Percentiles rank a stretch among this genome's conserved stretches.
These are phyloP conservation scores for Zizania latifolia DNA, from an alignment of 176 grass and related monocot genomes.

Conservation along the genomic window DNA sequence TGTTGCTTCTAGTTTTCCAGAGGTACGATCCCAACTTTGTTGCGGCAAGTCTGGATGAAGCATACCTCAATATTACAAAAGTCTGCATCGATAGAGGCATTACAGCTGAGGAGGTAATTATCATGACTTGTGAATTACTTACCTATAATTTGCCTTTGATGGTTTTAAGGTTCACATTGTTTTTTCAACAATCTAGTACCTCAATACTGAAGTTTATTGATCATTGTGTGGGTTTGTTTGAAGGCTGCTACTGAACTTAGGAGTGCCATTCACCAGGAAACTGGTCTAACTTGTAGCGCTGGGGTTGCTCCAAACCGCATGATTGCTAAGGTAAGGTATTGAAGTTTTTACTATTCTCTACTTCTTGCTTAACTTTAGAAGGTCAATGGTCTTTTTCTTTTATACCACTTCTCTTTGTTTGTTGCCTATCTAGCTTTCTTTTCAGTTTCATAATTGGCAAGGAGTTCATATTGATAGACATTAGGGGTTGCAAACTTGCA, in stretches of 20 bases:
- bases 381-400: neutral
- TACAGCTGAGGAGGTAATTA: constrained; percentile 59
- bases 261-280: constrained; percentile 65
- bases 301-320: constrained; percentile 86
- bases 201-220: constrained; percentile 17
- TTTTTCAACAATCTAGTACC: neutral
- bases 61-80: constrained; percentile 72
- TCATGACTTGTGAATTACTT: constrained; percentile 1
- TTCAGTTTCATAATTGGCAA: neutral
- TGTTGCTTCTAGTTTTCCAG: constrained; percentile 51
- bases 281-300: constrained; percentile 91
- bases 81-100: constrained; percentile 61
- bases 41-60: constrained; percentile 88
- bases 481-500: neutral
- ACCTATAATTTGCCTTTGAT: neutral
- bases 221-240: constrained; percentile 16
- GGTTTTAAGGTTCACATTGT: neutral
- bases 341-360: neutral
- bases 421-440: neutral
- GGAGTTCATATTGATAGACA: neutral
- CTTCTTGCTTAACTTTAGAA: neutral
- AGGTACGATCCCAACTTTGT: constrained; percentile 82
- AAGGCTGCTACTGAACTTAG: constrained; percentile 91
- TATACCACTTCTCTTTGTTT: neutral
- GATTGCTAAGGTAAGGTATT: constrained; percentile 71